Evolutionary conservation across 345 rosid genomes (phyloP).

Genomic region (Lumnitzera littorea): DNA sequence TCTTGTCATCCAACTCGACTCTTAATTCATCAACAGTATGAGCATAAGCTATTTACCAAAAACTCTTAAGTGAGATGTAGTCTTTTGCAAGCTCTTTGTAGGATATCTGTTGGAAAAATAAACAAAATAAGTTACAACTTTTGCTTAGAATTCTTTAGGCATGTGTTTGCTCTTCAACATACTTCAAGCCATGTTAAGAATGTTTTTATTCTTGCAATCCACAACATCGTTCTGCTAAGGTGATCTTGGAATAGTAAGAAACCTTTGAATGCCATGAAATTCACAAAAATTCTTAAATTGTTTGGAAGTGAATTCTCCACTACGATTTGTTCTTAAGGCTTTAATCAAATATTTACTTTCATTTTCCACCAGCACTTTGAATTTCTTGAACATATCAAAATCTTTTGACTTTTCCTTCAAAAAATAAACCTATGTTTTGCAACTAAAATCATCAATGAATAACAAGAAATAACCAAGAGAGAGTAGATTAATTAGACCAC

Average conservation of each 20-base stretch:
- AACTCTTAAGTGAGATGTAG: background rate
- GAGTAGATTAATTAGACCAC: background rate
- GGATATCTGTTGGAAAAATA: conserved; percentile 1
- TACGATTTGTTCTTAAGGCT: background rate
- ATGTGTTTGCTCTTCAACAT: background rate
- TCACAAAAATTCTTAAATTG: background rate
- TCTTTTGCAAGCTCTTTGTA: background rate
- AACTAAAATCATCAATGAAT: background rate
- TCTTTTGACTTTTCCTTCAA: background rate
- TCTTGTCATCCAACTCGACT: background rate
- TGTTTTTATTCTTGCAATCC: background rate
- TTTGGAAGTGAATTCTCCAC: conserved; percentile 1
- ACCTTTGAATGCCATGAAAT: background rate
- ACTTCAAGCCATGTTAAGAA: conserved; percentile 5
- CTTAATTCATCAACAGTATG: background rate
- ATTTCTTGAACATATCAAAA: background rate
- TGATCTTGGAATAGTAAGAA: background rate
- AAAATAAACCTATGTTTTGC: conserved; percentile 1
- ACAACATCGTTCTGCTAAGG: conserved; percentile 2
- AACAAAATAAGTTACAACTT: background rate
- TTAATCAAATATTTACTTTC: background rate
- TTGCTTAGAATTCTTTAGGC: background rate
- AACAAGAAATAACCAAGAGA: background rate
- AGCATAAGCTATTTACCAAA: too few relatives aligned
- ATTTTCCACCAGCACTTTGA: background rate